phyloP scores from a whole-genome alignment of 345 rosid genomes.

The Ceriops tagal region DNA sequence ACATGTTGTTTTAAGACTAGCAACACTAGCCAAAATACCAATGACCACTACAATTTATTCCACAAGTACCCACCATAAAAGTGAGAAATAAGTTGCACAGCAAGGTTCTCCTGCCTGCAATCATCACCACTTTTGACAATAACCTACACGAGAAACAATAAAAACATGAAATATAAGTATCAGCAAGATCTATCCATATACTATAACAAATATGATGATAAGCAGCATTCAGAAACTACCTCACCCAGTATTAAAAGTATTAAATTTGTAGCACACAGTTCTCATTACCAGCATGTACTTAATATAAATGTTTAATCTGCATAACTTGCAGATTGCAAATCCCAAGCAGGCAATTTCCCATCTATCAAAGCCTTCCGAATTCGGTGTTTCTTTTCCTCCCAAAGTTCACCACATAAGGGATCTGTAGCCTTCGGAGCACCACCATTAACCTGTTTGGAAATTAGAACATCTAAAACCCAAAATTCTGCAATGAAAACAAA shows the following conservation, averaged over 20 bases:
- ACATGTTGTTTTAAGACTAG: neutral
- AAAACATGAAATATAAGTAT: neutral
- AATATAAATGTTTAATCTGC: neutral
- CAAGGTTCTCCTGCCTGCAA: conserved; percentile 99
- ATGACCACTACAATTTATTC: neutral
- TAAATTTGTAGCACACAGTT: neutral
- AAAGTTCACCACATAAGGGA: conserved; percentile 93
- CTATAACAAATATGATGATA: neutral
- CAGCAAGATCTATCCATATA: conserved; percentile 14
- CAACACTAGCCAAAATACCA: neutral
- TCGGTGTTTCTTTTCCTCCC: conserved; percentile 87
- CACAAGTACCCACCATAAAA: conserved; percentile 67
- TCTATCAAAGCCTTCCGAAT: conserved; percentile 71
- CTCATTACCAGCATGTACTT: neutral
- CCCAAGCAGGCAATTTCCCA: conserved; percentile 94
- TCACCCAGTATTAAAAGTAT: neutral
- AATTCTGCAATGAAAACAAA: conserved; percentile 14
- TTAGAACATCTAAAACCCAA: conserved; percentile 10
- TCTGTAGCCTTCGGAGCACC: conserved; percentile 78
- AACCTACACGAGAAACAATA: conserved; percentile 44
- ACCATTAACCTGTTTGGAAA: conserved; percentile 61
- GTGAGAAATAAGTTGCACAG: conserved; percentile 98
- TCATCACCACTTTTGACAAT: conserved; percentile 99
- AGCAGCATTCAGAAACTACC: neutral
- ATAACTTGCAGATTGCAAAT: conserved; percentile 92